Evolutionary conservation across 2,329 filamentous ascomycete species (phyloP).

Genomic region (Coniochaeta sp.): DNA sequence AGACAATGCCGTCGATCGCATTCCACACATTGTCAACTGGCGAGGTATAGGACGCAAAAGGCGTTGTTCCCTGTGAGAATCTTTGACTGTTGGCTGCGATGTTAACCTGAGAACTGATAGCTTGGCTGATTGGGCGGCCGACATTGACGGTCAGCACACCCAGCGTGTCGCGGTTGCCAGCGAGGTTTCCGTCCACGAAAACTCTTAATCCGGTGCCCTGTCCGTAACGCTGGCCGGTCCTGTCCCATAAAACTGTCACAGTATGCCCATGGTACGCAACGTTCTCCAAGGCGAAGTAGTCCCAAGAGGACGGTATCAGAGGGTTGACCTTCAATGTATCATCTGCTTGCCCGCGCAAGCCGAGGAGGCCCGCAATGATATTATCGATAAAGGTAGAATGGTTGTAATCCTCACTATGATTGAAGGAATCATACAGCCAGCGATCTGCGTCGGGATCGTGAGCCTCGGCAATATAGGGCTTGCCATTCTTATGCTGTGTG

Average conservation of each 20-base stretch:
- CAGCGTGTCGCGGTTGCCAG: constrained; percentile 10
- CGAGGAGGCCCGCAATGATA: constrained; percentile 33
- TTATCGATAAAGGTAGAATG: constrained; percentile 37
- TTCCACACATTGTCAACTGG: constrained; percentile 24
- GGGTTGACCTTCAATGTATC: constrained; percentile 28
- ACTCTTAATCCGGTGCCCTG: constrained; percentile 24
- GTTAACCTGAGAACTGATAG: constrained; percentile 18
- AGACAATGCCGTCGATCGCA: constrained; percentile 33
- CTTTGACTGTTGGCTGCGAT: constrained; percentile 30
- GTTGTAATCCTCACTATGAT: constrained; percentile 26
- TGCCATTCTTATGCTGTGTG: constrained; percentile 25
- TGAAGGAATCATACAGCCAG: constrained; percentile 8
- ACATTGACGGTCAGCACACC: constrained; percentile 10
- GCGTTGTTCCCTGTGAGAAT: constrained; percentile 20
- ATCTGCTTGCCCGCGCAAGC: constrained; percentile 29
- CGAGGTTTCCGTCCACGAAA: constrained; percentile 24
- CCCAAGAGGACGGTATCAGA: constrained; percentile 26
- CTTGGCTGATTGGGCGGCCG: constrained; percentile 5
- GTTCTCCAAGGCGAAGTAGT: constrained; percentile 34
- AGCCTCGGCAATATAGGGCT: constrained; percentile 35
- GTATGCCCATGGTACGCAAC: constrained; percentile 32
- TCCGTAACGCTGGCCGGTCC: constrained; percentile 26
- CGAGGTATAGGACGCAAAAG: constrained; percentile 23
- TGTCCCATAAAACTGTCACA: constrained; percentile 31
- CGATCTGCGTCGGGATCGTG: constrained; percentile 28